A percentile compares a stretch with the other conserved stretches of the same genome.
Evolutionary conservation across 192 early-diverging fungal species (phyloP).

Genomic region (Powellomyces hirtus): DNA sequence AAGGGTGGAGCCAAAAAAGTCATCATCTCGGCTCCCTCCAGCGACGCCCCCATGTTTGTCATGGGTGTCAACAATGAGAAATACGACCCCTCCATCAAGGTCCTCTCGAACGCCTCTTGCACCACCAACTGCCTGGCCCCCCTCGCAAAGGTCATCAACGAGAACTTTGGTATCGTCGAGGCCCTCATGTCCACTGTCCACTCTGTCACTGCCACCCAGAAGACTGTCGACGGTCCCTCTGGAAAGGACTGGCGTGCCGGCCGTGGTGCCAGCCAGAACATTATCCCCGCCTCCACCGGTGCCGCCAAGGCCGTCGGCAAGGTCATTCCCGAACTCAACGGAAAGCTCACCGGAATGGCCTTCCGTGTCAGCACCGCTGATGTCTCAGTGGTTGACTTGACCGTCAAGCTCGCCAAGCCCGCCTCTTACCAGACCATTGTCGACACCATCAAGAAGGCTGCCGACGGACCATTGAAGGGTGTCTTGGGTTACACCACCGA

Average conservation of each 20-base stretch:
- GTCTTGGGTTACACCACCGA: slow-evolving; percentile 93
- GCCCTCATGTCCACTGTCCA: slow-evolving; percentile 99
- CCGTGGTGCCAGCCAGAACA: slow-evolving; percentile 95
- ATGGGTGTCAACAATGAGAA: slow-evolving; percentile 89
- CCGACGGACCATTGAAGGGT: slow-evolving; percentile 81
- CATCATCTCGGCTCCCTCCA: slow-evolving; percentile 95
- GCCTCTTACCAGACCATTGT: slow-evolving; percentile 92
- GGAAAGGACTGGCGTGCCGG: slow-evolving; percentile 97
- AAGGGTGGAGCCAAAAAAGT: slow-evolving; percentile 97
- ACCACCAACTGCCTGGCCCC: slow-evolving; percentile 99
- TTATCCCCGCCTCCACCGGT: slow-evolving; percentile 96
- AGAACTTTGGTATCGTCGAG: slow-evolving; percentile 93
- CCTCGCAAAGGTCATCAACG: slow-evolving; percentile 94
- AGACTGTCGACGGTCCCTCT: slow-evolving; percentile 98
- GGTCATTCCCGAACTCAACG: slow-evolving; percentile 90
- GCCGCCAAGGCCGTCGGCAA: slow-evolving; percentile 99
- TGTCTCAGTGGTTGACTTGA: slow-evolving; percentile 97
- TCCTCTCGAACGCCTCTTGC: slow-evolving; percentile 98
- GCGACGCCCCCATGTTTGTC: slow-evolving; percentile 98
- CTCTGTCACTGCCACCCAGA: slow-evolving; percentile 98
- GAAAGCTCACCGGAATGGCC: slow-evolving; percentile 98
- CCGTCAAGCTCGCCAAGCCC: slow-evolving; percentile 84
- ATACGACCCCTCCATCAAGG: slow-evolving; percentile 78
- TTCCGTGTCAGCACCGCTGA: slow-evolving; percentile 94
- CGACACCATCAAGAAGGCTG: slow-evolving; percentile 77